Evolutionary conservation across 2,329 filamentous ascomycete species (phyloP), one percentile per base, ranked within the genome.

Genomic region (Sphaceloma murrayae): DNA sequence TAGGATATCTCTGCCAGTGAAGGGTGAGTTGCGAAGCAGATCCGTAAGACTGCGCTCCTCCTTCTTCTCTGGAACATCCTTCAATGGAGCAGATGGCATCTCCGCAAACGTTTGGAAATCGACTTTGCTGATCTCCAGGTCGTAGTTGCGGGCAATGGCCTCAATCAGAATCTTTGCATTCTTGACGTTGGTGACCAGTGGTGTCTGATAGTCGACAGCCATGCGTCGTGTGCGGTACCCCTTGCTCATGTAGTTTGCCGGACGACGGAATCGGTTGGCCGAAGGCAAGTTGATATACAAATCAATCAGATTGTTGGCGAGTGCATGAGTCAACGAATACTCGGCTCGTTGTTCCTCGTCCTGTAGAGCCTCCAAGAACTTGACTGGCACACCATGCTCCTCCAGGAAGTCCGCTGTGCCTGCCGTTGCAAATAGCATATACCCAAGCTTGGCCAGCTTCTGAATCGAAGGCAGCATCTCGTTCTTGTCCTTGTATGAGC

Each of bases 211-310:
- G 66, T 95, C 91, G 31, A 98, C 91, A 26, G 91, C 91, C 88
- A 98, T 95, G 64, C 91, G 81, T 62, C 91, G 80, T 46, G 91
- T 96, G 59, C 85, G 82, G 68, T 98, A 98, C 49, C 91, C 91
- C 69, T 91, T 91, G 66, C 85, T 93, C 82, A 98, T 93, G 68
- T 96, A 98, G 71, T 87, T 98, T 56, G 91, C 91, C 22, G 91
- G 91, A 53, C 91, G 80, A 56, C 91, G 79, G 74, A 93, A 98
- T 64, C 88, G 85, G 72, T 98, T 98, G 76, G 78, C 94, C 9
- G 91, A 96, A n/a, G 91, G 91, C 65, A 98, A 67, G 66, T 98
- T 98, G 78, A 98, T 95, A 70, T 98, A 98, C 49, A 98, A 70
- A 63, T 96, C 89, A 57, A 98, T 98, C 64, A 91, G 80, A 68